Percentiles rank a stretch among this genome's conserved stretches.
phyloP scores from a whole-genome alignment of 192 early-diverging fungal species.

The Coemansia sp. region DNA sequence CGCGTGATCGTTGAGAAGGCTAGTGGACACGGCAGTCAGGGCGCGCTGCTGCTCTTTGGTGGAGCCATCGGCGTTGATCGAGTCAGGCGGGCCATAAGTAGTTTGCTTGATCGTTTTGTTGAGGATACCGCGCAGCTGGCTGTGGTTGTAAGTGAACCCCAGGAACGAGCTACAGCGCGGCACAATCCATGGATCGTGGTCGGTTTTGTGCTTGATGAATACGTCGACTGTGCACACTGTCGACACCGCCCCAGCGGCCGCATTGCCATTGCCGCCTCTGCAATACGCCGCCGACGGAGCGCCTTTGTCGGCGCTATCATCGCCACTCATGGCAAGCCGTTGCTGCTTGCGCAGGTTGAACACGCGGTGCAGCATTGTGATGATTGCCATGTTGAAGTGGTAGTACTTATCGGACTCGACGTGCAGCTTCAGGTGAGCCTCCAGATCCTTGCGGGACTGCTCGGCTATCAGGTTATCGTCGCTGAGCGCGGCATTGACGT shows the following conservation, averaged over 20 bases:
- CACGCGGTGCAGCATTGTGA: constrained; percentile 56
- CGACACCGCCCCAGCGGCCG: not conserved
- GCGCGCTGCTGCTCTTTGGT: not conserved
- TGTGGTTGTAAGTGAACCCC: constrained; percentile 51
- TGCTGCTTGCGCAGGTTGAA: constrained; percentile 53
- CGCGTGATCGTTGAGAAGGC: constrained; percentile 1
- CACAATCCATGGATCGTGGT: constrained; percentile 54
- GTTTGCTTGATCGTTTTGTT: constrained; percentile 54
- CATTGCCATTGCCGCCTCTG: not conserved
- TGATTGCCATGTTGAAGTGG: constrained; percentile 58
- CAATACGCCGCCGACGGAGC: not conserved
- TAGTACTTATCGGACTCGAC: constrained; percentile 55
- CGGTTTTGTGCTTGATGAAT: constrained; percentile 36
- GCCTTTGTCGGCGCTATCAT: not conserved
- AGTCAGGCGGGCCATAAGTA: constrained; percentile 51
- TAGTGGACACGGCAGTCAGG: not conserved
- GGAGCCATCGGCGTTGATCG: not conserved
- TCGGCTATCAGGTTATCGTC: constrained; percentile 37
- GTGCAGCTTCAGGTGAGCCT: constrained; percentile 51
- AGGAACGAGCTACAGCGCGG: constrained; percentile 53
- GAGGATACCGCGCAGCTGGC: constrained; percentile 45
- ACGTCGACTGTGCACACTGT: not conserved
- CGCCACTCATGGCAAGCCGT: constrained; percentile 21
- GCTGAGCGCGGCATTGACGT: constrained; percentile 47
- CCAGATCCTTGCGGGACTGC: constrained; percentile 52